phyloP scores from a whole-genome alignment of 495 filamentous ascomycete genomes.

The Aspergillus haitiensis region DNA sequence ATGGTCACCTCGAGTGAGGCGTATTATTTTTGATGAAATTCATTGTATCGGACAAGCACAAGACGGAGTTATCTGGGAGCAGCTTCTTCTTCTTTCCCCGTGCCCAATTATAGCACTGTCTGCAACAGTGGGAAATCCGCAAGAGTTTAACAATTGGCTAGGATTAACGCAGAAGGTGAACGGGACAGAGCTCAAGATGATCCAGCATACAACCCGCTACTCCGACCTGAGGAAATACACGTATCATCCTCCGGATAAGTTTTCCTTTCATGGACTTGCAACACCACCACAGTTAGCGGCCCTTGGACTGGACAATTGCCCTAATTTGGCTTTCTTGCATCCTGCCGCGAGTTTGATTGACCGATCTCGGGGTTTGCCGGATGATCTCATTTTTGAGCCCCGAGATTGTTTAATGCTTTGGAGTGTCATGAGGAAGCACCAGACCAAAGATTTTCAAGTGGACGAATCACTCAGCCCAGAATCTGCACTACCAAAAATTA shows the following conservation, averaged over 20 bases:
- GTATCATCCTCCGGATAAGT: constrained; percentile 52
- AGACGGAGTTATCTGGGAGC: constrained; percentile 80
- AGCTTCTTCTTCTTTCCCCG: constrained; percentile 69
- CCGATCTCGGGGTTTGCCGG: constrained; percentile 56
- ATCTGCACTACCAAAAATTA: constrained; percentile 34
- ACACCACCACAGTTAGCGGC: constrained; percentile 37
- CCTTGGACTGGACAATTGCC: constrained; percentile 54
- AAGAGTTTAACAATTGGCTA: constrained; percentile 69
- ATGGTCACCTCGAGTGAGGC: constrained; percentile 64
- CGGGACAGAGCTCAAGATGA: constrained; percentile 60
- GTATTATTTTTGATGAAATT: constrained; percentile 85
- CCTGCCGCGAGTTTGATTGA: constrained; percentile 63
- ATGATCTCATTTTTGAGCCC: constrained; percentile 67
- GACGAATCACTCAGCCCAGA: constrained; percentile 48
- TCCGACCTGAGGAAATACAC: constrained; percentile 73
- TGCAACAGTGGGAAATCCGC: constrained; percentile 75
- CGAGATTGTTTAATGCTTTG: constrained; percentile 68
- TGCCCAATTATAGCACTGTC: constrained; percentile 81
- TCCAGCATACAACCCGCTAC: constrained; percentile 65
- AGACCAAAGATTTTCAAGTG: constrained; percentile 49
- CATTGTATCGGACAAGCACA: constrained; percentile 77
- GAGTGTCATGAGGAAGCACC: constrained; percentile 55
- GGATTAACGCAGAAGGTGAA: constrained; percentile 55
- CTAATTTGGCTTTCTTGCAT: constrained; percentile 62
- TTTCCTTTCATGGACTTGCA: constrained; percentile 57